Evolutionary conservation across 352 stramenopile species (phyloP), one percentile per base, ranked within the genome.

Genomic region (Phytophthora pini): DNA sequence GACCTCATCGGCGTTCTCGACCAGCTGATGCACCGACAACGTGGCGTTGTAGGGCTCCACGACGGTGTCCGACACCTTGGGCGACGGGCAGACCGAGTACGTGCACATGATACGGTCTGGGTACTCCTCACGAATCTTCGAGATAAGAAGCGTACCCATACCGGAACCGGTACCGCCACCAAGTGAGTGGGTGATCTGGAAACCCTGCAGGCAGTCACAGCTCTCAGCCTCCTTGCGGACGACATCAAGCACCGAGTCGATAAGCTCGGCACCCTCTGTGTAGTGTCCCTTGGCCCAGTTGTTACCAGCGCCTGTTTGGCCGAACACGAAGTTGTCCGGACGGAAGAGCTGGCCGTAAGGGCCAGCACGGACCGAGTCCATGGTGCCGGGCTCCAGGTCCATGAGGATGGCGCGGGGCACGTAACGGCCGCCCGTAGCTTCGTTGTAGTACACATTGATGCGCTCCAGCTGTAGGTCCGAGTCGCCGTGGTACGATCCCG

Each of bases 211-310:
- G 77, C 97, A 98, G 70, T 99, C 97, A 79, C 98, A 99, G 59
- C 78, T 90, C 80, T 99, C 98, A 29, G 95, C 94, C 76, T 99
- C 97, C 82, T 99, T 99, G 41, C 98, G 93, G 48, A 99, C 95
- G 43, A 99, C 96, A 78, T 99, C 98, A 41, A 99, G 93, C 36
- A 99, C 96, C 38, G 93, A 97, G 81, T 99, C 98, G 49, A 99
- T 98, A 12, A 99, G 81, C 87, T 99, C 97, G 5, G 97, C 97
- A 62, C 97, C 97, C 76, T 99, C 97, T 24, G 97, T 99, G 86
- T 99, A 99, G 83, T 99, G 97, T 67, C 98, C 98, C 88, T 99
- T 99, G 80, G 98, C 98, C 97, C 97, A 99, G 88, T 99, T 98
- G 89, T 98, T 99, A 83, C 97, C 97, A 40, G 97, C 97, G 72